phyloP scores from a whole-genome alignment of 1,139 yeast genomes.

The Geotrichum armillariae region DNA sequence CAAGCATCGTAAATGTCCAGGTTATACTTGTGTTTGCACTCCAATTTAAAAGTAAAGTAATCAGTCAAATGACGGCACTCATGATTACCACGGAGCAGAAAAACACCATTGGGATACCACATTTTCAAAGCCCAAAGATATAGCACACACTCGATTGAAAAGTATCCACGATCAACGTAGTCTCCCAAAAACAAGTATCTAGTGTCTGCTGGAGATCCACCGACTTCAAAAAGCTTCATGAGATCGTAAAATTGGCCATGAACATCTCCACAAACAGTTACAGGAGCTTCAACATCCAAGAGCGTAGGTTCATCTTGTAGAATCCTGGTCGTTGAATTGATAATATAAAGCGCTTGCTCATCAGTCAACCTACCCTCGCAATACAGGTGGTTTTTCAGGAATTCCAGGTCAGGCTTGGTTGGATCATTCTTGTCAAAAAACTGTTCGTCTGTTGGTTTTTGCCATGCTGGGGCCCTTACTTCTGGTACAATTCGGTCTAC shows the following conservation, averaged over 20 bases:
- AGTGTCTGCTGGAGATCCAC: conserved; percentile 80
- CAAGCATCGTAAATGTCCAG: conserved; percentile 68
- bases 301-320: conserved; percentile 75
- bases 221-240: conserved; percentile 89
- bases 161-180: conserved; percentile 93
- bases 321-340: conserved; percentile 66
- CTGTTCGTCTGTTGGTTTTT: conserved; percentile 65
- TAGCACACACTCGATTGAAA: conserved; percentile 83
- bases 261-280: conserved; percentile 94
- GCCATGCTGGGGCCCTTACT: conserved; percentile 69
- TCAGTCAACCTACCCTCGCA: conserved; percentile 79
- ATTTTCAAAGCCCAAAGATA: conserved; percentile 80
- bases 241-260: conserved; percentile 95
- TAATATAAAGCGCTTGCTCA: conserved; percentile 68
- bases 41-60: conserved; percentile 89
- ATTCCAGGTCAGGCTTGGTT: conserved; percentile 62
- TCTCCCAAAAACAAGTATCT: conserved; percentile 89
- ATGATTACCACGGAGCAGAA: conserved; percentile 91
- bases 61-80: conserved; percentile 94
- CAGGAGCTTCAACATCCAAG: conserved; percentile 84
- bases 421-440: conserved; percentile 60
- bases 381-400: conserved; percentile 70
- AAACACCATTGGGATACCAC: conserved; percentile 72
- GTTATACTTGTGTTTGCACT: conserved; percentile 85
- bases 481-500: conserved; percentile 63